phyloP scores from a whole-genome alignment of 1,284 basidiomycete genomes.

The Heterobasidion annosum region DNA sequence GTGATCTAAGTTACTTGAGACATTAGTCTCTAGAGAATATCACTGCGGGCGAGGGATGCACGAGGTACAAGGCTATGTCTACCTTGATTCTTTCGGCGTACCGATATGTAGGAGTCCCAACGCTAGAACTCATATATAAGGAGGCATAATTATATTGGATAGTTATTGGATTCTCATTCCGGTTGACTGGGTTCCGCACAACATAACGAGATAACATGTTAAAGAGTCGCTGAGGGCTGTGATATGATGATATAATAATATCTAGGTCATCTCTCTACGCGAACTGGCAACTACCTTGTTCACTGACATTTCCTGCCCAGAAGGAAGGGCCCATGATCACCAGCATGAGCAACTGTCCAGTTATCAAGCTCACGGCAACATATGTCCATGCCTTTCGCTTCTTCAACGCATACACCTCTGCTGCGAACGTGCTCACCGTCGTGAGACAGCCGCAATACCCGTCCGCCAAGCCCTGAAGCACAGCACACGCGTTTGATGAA shows the following conservation, averaged over 20 bases:
- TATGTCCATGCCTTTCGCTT: constrained; percentile 59
- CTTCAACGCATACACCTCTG: constrained; percentile 63
- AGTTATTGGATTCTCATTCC: neutral
- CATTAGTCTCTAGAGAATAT: no score
- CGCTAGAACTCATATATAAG: neutral
- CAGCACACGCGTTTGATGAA: constrained; percentile 50
- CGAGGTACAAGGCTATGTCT: no score
- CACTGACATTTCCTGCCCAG: constrained; percentile 40
- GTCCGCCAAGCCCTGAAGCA: constrained; percentile 76
- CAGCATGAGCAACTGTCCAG: constrained; percentile 67
- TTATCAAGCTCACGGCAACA: constrained; percentile 56
- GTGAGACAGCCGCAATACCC: constrained; percentile 95
- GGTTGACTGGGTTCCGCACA: no score
- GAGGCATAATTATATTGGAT: neutral
- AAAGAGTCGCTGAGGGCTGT: no score
- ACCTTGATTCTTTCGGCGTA: no score
- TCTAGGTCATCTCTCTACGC: neutral
- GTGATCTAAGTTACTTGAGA: no score
- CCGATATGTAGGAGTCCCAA: no score
- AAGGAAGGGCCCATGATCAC: constrained; percentile 70
- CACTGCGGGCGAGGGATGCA: no score
- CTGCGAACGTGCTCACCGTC: constrained; percentile 90
- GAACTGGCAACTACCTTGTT: constrained; percentile 30
- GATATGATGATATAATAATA: no score
- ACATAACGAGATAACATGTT: no score